phyloP scores from a whole-genome alignment of 306 rosid genomes.

The Prunus armeniaca region DNA sequence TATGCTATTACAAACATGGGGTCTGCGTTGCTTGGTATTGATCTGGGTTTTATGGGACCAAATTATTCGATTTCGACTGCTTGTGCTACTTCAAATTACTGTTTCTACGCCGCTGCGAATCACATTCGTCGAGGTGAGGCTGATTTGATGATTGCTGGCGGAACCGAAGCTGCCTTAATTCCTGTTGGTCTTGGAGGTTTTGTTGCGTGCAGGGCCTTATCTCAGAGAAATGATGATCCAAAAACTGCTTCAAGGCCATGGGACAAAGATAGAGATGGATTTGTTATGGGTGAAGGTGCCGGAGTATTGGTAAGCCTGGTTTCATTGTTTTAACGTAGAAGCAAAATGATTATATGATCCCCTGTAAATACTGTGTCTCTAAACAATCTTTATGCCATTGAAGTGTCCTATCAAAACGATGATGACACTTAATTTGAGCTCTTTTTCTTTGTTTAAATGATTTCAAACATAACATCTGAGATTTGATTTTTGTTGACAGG shows the following conservation, averaged over 20 bases:
- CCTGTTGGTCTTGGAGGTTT: constrained; percentile 96
- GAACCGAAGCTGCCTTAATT: constrained; percentile 93
- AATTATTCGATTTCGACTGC: constrained; percentile 95
- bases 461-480: background rate
- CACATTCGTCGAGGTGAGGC: constrained; percentile 99
- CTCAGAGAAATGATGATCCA: constrained; percentile 96
- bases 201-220: constrained; percentile 94
- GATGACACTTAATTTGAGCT: background rate
- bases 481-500: constrained; percentile 39
- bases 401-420: background rate
- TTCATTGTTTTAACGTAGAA: background rate
- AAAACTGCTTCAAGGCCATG: constrained; percentile 99
- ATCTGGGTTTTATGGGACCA: constrained; percentile 95
- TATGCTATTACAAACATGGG: constrained; percentile 97
- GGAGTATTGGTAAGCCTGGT: constrained; percentile 74
- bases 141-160: constrained; percentile 95
- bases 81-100: constrained; percentile 95
- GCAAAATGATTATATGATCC: background rate
- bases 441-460: background rate
- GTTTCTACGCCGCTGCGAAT: constrained; percentile 93
- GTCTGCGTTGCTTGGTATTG: constrained; percentile 89
- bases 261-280: constrained; percentile 94
- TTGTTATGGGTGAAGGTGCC: constrained; percentile 99
- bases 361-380: background rate
- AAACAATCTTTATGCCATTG: background rate